A percentile compares a stretch with the other conserved stretches of the same genome.
Evolutionary conservation across 192 early-diverging fungal species (phyloP).

Genomic region (Coemansia sp.): DNA sequence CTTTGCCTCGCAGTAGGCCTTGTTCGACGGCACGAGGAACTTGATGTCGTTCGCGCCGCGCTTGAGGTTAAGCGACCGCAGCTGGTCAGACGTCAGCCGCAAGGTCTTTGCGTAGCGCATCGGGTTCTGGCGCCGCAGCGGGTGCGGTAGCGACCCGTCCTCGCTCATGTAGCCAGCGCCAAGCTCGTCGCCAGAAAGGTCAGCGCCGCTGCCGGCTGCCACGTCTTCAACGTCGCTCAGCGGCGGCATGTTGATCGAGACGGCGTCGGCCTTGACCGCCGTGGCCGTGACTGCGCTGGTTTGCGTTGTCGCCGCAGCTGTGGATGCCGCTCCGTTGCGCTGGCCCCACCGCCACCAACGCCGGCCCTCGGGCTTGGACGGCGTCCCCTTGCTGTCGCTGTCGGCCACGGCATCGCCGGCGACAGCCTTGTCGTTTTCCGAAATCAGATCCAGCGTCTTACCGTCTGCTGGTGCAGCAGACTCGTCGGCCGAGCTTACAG

Average conservation of each 20-base stretch:
- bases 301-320: conserved; percentile 1
- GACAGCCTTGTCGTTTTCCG: neutral
- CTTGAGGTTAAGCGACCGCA: conserved; percentile 74
- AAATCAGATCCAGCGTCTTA: neutral
- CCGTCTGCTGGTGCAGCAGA: neutral
- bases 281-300: neutral
- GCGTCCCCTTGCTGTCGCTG: neutral
- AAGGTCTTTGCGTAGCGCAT: conserved; percentile 83
- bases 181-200: conserved; percentile 17
- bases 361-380: conserved; percentile 17
- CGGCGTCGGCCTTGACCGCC: neutral
- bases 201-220: conserved; percentile 9
- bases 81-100: conserved; percentile 87
- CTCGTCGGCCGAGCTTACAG: neutral
- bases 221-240: conserved; percentile 3
- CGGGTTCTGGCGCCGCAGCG: conserved; percentile 12
- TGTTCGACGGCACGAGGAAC: conserved; percentile 85
- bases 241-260: conserved; percentile 8
- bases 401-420: neutral
- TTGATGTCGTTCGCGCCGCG: conserved; percentile 87
- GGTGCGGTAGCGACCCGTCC: conserved; percentile 22
- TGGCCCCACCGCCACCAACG: conserved; percentile 46
- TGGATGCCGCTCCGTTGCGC: conserved; percentile 12
- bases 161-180: conserved; percentile 36
- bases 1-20: conserved; percentile 69